Conservation (phyloP, 805 yeast species). For the Saccharomycopsis vini region DNA sequence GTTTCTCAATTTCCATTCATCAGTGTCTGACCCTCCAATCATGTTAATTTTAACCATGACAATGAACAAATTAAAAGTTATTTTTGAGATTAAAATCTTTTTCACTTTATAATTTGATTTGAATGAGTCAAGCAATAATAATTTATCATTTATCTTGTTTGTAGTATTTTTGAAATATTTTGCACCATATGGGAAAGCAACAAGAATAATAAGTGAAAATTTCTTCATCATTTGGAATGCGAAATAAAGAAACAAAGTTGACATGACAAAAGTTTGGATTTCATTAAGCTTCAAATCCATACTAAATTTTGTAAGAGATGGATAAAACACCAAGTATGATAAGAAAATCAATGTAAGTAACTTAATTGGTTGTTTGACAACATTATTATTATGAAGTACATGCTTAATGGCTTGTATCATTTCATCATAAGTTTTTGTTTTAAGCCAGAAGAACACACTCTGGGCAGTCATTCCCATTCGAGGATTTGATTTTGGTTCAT, state of each 20-base stretch:
- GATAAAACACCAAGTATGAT: constrained; percentile 32
- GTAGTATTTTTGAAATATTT: constrained; percentile 30
- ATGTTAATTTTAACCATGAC: constrained; percentile 47
- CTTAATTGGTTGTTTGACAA: constrained; percentile 22
- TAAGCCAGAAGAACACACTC: too few relatives aligned
- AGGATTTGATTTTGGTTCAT: neutral
- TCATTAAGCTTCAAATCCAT: constrained; percentile 32
- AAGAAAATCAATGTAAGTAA: constrained; percentile 38
- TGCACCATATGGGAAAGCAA: constrained; percentile 43
- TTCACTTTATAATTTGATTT: constrained; percentile 40
- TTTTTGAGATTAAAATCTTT: constrained; percentile 45
- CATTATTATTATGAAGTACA: constrained; percentile 1
- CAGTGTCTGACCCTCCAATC: constrained; percentile 67
- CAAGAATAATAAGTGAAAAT: constrained; percentile 43
- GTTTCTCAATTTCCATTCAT: constrained; percentile 47
- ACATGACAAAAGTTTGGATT: constrained; percentile 36
- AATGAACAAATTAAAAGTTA: constrained; percentile 51
- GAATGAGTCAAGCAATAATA: constrained; percentile 43
- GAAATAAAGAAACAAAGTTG: constrained; percentile 35
- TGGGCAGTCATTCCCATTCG: neutral
- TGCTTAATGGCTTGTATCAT: constrained; percentile 1
- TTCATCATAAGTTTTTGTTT: constrained; percentile 7
- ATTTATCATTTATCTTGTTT: constrained; percentile 33
- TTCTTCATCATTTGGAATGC: constrained; percentile 45
- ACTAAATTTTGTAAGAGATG: constrained; percentile 24